These are phyloP conservation scores for Mrakia gelida DNA, from an alignment of 768 basidiomycete species.

Conservation along the genomic window DNA sequence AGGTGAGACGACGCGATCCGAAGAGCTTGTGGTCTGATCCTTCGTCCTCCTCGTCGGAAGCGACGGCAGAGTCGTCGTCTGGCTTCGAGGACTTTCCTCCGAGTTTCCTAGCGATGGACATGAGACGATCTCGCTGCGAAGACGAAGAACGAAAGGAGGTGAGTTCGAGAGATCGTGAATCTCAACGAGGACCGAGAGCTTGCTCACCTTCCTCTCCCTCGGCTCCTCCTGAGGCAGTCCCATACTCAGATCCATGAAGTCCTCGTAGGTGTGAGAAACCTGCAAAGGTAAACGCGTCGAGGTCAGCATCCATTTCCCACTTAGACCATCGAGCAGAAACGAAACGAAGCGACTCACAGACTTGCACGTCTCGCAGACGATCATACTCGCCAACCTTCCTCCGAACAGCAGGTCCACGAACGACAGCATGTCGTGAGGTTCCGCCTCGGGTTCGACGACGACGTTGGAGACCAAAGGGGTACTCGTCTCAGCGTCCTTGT, in stretches of 20 bases:
- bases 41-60: conserved; percentile 32
- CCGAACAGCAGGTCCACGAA: conserved; percentile 89
- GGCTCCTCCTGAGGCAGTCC: conserved; percentile 68
- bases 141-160: neutral
- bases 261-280: conserved; percentile 80
- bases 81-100: conserved; percentile 13
- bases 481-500: conserved; percentile 1
- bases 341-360: conserved; percentile 51
- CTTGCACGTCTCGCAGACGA: conserved; percentile 92
- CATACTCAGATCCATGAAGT: conserved; percentile 88
- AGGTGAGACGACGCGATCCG: conserved; percentile 22
- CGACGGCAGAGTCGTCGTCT: conserved; percentile 27
- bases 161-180: neutral
- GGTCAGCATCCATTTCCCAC: neutral
- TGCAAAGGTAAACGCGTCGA: conserved; percentile 25
- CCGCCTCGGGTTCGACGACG: neutral
- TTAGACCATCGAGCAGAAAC: too few species aligned
- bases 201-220: conserved; percentile 57
- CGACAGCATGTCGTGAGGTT: conserved; percentile 51
- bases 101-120: conserved; percentile 58
- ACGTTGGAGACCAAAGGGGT: neutral
- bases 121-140: conserved; percentile 61
- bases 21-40: conserved; percentile 10
- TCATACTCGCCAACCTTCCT: conserved; percentile 79
- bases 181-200: neutral